These are phyloP conservation scores for Trichoderma cornu-damae DNA, from an alignment of 2,329 filamentous ascomycete genomes.

Conservation along the genomic window DNA sequence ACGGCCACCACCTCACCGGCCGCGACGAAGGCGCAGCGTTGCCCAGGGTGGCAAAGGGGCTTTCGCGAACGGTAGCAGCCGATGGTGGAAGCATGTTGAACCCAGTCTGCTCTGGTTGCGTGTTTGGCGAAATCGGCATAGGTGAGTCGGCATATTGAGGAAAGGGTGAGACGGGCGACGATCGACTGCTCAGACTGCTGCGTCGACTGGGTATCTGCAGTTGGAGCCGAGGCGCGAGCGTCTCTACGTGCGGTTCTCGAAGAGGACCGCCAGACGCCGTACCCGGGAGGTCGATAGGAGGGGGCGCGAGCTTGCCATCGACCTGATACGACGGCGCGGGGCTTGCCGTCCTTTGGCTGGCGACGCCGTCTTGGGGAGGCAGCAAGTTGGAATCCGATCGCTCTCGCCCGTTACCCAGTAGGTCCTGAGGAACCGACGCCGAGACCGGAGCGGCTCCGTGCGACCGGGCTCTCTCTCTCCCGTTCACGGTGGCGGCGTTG, in stretches of 20 bases:
- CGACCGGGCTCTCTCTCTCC: slow-evolving; percentile 23
- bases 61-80: slow-evolving; percentile 35
- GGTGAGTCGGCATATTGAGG: slow-evolving; percentile 62
- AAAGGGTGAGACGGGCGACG: slow-evolving; percentile 58
- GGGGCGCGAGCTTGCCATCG: slow-evolving; percentile 40
- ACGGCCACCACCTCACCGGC: slow-evolving; percentile 75
- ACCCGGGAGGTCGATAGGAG: slow-evolving; percentile 31
- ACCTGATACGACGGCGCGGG: slow-evolving; percentile 33
- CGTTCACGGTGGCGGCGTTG: not conserved
- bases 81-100: slow-evolving; percentile 52
- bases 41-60: slow-evolving; percentile 43
- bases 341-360: slow-evolving; percentile 28
- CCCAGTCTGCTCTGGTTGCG: slow-evolving; percentile 37
- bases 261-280: not conserved
- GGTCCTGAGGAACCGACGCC: slow-evolving; percentile 4
- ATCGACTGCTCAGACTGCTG: slow-evolving; percentile 40
- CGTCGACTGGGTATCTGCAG: slow-evolving; percentile 46
- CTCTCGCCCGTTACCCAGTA: not conserved
- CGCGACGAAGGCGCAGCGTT: slow-evolving; percentile 36
- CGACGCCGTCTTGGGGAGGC: not conserved
- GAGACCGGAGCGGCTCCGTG: slow-evolving; percentile 15
- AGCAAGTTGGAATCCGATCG: not conserved
- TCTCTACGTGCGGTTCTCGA: not conserved
- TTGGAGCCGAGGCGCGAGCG: slow-evolving; percentile 30
- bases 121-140: slow-evolving; percentile 38